These are phyloP conservation scores for Rhynchosporium secalis DNA, from an alignment of 2,329 filamentous ascomycete species.

Conservation along the genomic window DNA sequence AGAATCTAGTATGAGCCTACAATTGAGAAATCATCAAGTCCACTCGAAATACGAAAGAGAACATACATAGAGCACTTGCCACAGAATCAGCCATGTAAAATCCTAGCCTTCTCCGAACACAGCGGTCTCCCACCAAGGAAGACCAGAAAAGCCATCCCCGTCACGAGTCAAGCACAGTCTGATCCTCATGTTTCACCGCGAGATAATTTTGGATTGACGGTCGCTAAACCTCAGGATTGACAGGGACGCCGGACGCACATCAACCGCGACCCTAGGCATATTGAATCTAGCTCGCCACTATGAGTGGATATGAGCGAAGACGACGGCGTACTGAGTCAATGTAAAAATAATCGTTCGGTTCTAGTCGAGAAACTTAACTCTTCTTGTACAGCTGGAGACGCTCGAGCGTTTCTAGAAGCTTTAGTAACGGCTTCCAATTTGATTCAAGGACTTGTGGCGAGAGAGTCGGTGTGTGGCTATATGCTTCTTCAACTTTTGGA, in stretches of 20 bases:
- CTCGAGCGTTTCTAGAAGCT: constrained; percentile 7
- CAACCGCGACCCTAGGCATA: constrained; percentile 1
- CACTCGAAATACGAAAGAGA: neutral
- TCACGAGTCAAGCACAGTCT: constrained; percentile 5
- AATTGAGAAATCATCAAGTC: neutral
- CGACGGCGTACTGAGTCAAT: constrained; percentile 3
- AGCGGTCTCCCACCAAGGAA: neutral
- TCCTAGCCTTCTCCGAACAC: constrained; percentile 10
- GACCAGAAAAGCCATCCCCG: neutral
- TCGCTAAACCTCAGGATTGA: constrained; percentile 3
- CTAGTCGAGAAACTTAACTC: neutral
- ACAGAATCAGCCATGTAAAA: neutral
- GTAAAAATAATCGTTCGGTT: constrained; percentile 12
- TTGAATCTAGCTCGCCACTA: neutral
- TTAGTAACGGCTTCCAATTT: neutral
- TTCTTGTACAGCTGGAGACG: neutral
- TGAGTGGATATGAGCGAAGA: neutral
- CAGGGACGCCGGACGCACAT: neutral
- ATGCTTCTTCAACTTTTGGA: neutral
- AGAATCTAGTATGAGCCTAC: no score
- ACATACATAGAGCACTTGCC: neutral
- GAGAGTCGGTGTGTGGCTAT: neutral
- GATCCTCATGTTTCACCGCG: constrained; percentile 10
- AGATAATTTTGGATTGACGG: constrained; percentile 5
- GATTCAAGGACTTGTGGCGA: constrained; percentile 1